Evolutionary conservation across 2,329 filamentous ascomycete species (phyloP).

Genomic region (Thermochaetoides dissita): DNA sequence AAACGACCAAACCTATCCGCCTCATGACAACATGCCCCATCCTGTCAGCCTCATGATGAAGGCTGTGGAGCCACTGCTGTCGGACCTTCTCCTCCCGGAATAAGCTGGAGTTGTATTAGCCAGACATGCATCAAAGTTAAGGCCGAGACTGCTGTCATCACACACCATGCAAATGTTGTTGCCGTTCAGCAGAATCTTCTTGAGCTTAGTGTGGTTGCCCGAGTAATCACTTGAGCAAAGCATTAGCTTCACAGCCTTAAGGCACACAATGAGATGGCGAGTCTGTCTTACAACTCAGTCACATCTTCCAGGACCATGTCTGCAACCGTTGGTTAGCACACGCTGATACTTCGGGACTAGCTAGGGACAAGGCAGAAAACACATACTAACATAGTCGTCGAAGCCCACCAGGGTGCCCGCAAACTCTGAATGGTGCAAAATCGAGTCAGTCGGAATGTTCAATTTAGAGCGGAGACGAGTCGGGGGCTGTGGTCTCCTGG

Average conservation of each 20-base stretch:
- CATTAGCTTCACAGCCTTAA: neutral
- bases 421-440: conserved; percentile 52
- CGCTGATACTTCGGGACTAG: neutral
- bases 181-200: conserved; percentile 90
- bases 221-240: conserved; percentile 60
- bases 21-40: too few relatives aligned
- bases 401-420: conserved; percentile 88
- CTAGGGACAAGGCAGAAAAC: neutral
- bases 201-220: conserved; percentile 72
- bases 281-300: conserved; percentile 66
- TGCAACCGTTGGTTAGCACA: conserved; percentile 25
- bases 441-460: neutral
- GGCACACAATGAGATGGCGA: neutral
- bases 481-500: too few relatives aligned
- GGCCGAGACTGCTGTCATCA: neutral
- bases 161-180: conserved; percentile 99
- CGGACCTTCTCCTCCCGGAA: conserved; percentile 65
- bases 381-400: conserved; percentile 99
- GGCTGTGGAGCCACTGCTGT: conserved; percentile 18
- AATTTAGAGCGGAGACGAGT: too few relatives aligned
- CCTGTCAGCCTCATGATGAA: too few relatives aligned
- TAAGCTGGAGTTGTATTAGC: conserved; percentile 39
- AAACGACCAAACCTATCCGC: too few relatives aligned
- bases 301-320: conserved; percentile 98
- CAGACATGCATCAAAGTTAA: conserved; percentile 1